phyloP scores from a whole-genome alignment of 805 yeast species.

The Zygoascus ofunaensis region DNA sequence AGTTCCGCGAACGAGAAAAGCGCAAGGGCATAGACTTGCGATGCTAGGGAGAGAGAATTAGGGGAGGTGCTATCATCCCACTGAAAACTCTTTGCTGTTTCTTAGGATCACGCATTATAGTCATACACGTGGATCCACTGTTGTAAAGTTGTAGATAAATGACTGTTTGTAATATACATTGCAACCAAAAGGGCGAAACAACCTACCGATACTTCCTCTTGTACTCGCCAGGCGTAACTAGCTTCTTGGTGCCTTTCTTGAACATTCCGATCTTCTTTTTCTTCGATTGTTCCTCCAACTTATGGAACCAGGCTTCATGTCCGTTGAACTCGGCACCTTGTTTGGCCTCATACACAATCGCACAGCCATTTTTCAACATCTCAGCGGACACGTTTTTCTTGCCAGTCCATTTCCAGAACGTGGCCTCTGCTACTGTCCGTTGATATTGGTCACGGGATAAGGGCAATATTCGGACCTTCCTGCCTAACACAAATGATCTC shows the following conservation, averaged over 20 bases:
- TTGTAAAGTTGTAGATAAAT: too few species aligned
- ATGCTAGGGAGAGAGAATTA: too few species aligned
- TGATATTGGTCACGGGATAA: constrained; percentile 80
- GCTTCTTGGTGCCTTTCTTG: constrained; percentile 38
- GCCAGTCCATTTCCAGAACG: constrained; percentile 54
- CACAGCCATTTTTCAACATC: constrained; percentile 78
- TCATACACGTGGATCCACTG: too few species aligned
- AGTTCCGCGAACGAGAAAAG: constrained; percentile 75
- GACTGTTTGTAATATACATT: too few species aligned
- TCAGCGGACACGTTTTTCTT: constrained; percentile 75
- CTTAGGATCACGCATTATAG: too few species aligned
- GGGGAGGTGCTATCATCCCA: constrained; percentile 2
- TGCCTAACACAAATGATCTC: constrained; percentile 52
- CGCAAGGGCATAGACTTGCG: constrained; percentile 74
- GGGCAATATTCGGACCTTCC: constrained; percentile 66
- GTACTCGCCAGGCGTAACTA: constrained; percentile 71
- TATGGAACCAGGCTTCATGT: constrained; percentile 48
- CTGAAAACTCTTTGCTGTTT: constrained; percentile 31
- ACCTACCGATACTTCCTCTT: constrained; percentile 30
- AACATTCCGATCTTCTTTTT: constrained; percentile 56
- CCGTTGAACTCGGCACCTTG: constrained; percentile 81
- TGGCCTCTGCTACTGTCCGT: constrained; percentile 73
- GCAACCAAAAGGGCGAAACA: too few species aligned
- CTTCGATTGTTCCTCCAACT: constrained; percentile 55
- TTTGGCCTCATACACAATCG: constrained; percentile 79